Evolutionary conservation across 371 early-diverging fungal genomes (phyloP).

Genomic region (Apophysomyces variabilis): DNA sequence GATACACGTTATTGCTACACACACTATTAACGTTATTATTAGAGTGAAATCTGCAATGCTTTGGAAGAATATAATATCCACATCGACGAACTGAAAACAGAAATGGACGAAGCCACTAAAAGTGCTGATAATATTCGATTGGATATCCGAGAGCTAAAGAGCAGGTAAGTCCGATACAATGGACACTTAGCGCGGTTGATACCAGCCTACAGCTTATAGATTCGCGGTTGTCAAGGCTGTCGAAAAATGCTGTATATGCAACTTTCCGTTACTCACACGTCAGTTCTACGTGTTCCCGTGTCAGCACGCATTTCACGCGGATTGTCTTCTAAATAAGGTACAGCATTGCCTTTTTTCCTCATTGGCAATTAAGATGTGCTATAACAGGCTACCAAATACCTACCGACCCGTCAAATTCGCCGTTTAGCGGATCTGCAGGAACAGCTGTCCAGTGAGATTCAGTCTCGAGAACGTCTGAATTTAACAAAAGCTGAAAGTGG

Average conservation of each 20-base stretch:
- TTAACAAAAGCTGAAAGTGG: constrained; percentile 36
- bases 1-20: neutral
- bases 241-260: constrained; percentile 80
- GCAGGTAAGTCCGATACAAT: neutral
- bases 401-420: constrained; percentile 32
- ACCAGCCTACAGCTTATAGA: constrained; percentile 38
- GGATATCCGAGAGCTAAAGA: neutral
- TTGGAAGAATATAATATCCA: constrained; percentile 81
- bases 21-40: constrained; percentile 40
- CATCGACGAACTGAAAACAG: constrained; percentile 72
- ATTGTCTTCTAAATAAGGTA: constrained; percentile 62
- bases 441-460: constrained; percentile 47
- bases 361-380: neutral
- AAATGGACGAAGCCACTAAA: constrained; percentile 87
- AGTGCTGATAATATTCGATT: constrained; percentile 20
- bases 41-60: constrained; percentile 76
- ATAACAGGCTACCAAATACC: constrained; percentile 25
- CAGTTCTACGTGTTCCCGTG: constrained; percentile 94
- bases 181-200: neutral
- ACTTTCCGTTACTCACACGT: constrained; percentile 73
- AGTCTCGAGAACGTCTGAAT: constrained; percentile 11
- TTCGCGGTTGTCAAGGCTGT: constrained; percentile 75
- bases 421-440: constrained; percentile 54
- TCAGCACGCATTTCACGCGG: constrained; percentile 88
- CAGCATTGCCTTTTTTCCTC: neutral